Evolutionary conservation across 139 green algal species (phyloP).

Genomic region (Picochlorum sp.): DNA sequence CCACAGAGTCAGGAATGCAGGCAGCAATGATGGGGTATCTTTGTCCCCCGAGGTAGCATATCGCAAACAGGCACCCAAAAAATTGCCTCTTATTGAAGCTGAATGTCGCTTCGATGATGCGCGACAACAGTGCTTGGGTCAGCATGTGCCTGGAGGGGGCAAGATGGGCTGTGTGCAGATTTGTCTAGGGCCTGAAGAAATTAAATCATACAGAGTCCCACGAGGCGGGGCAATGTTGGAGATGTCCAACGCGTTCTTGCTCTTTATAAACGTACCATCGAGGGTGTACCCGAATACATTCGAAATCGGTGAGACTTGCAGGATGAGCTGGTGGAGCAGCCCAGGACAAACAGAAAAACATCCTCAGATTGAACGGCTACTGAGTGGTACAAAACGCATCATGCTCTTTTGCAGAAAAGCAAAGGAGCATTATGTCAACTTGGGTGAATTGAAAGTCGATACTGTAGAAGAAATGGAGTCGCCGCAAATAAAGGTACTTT

Average conservation of each 20-base stretch:
- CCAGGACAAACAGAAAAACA: conserved; percentile 15
- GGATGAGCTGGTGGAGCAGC: conserved; percentile 24
- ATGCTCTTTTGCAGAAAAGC: conserved; percentile 18
- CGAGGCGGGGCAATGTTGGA: conserved; percentile 17
- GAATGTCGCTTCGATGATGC: neutral
- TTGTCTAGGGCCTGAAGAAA: too few relatives aligned
- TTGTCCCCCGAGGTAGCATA: neutral
- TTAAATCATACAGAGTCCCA: conserved; percentile 10
- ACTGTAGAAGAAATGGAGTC: conserved; percentile 8
- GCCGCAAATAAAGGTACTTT: too few relatives aligned
- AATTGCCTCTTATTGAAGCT: neutral
- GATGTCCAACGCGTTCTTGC: conserved; percentile 14
- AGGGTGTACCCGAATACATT: conserved; percentile 11
- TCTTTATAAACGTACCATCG: conserved; percentile 20
- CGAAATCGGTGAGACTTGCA: neutral
- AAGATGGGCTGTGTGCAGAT: neutral
- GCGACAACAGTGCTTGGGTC: neutral
- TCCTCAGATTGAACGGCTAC: conserved; percentile 13
- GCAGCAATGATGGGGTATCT: neutral
- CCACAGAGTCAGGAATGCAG: neutral
- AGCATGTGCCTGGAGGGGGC: neutral
- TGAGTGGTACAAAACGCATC: conserved; percentile 8
- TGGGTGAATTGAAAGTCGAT: conserved; percentile 10
- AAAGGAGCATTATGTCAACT: conserved; percentile 10
- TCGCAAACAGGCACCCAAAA: neutral